Evolutionary conservation across 2,329 filamentous ascomycete species (phyloP), one percentile per base, ranked within the genome.

Genomic region (Trichoderma arundinaceum): DNA sequence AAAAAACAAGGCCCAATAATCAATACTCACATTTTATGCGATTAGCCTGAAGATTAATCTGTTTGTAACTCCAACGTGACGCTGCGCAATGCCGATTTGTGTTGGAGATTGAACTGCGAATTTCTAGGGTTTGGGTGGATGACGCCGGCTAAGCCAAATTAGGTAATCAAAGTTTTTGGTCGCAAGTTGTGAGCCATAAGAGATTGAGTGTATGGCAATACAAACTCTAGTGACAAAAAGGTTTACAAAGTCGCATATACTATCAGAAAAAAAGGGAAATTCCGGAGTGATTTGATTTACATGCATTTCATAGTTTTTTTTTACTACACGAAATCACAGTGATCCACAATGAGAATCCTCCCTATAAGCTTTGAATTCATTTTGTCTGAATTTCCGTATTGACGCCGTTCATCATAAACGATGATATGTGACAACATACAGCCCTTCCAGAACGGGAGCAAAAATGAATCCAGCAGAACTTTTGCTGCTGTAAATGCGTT

Each of bases 401-500:
- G 86, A 88, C 86, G 85, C 86, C 86, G 80, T 82, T 84, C 86
- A 87, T 85, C 79, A 74, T 80, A 79, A 66, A 82, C 78, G 80
- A 81, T 79, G 79, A 79, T 76, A 80, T 84, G 83, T 86, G 85
- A 87, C 85, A 87, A 87, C 85, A 87, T 86, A 88, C 83, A 87
- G 84, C 83, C 81, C 83, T 84, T 83, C 84, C 82, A 79, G 79
- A 81, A 82, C 78, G 75, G 80, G 78, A 83, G 80, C 79, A 81
- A 81, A 85, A 83, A 83, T 79, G 82, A 84, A 83, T 79, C 79
- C 84, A 85, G 84, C 83, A 85, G 83, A 80, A 82, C 81, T 79
- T 80, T 76, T 76, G 77, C 74, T 73, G 76, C 75, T 71, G 71
- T 75, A 57, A 71, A 75, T 75, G 71, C 71, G 71, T 77, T 75